Evolutionary conservation across 2,329 filamentous ascomycete species (phyloP), one percentile per base, ranked within the genome.

Genomic region (Fusarium brevicatenulatum): DNA sequence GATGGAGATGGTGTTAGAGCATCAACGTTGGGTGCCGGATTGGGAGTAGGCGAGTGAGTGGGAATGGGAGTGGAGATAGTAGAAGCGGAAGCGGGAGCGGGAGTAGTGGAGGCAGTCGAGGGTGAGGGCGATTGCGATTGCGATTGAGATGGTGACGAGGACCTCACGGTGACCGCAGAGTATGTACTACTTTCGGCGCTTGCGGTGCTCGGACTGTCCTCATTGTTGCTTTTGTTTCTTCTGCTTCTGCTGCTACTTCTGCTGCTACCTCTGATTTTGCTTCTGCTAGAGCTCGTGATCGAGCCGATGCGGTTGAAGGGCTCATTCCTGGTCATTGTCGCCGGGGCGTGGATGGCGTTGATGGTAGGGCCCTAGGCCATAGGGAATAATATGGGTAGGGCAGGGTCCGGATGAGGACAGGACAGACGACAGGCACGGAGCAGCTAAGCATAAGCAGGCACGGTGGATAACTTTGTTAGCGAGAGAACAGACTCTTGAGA

Each of bases 321-420:
- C 80, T 92, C 91, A 85, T 91, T 89, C 83, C 87, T 89, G 83
- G 90, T 89, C 91, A 93, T 93, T 82, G 83, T 89, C 83, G 82
- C 82, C 81, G 77, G 73, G 77, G 77, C 77, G 78, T 80, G 74
- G 77, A 77, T 74, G 72, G 75, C 76, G 76, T 77, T 65, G 66
- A 73, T 76, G 68, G 74, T 67, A 76, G 72, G 77, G 76, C 72
- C 76, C 74, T 73, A 76, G 77, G 80, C 78, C 78, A 80, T 80
- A 78, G 40, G 40, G 46, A 58, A 63, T 32, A 61, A 37, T 63
- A 40, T 63, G 54, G 53, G 30, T 60, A 63, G 36, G 53, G 30
- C 46, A 63, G 59, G 73, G 71, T 69, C 61, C 71, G 67, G 64
- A 75, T 65, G 68, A 71, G 63, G 70, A 64, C 67, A 72, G 68